Percentiles rank a stretch among this genome's conserved stretches.
These are phyloP conservation scores for Fusarium sp. DNA, from an alignment of 2,329 filamentous ascomycete species.

Conservation along the genomic window DNA sequence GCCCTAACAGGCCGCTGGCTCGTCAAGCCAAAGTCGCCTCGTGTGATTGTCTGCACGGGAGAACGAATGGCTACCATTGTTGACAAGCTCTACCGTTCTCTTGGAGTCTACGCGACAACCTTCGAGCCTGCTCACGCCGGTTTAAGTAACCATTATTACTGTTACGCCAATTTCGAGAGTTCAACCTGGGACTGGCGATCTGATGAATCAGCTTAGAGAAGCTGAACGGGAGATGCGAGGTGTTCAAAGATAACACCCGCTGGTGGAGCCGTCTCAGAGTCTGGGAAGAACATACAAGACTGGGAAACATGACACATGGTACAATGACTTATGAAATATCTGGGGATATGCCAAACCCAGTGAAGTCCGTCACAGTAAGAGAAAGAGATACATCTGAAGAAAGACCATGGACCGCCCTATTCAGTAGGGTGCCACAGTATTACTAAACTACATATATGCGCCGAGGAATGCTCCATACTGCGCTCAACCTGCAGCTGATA, in stretches of 20 bases:
- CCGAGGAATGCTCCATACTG: conserved; percentile 32
- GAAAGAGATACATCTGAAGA: not conserved
- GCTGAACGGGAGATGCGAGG: not conserved
- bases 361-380: not conserved
- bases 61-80: conserved; percentile 77
- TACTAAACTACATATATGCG: conserved; percentile 29
- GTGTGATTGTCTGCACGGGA: conserved; percentile 77
- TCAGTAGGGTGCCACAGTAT: not conserved
- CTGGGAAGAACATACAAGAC: not conserved
- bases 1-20: conserved; percentile 82
- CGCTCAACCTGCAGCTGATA: conserved; percentile 5
- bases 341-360: not conserved
- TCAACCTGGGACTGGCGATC: conserved; percentile 56
- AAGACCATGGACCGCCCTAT: conserved; percentile 1
- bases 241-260: not conserved
- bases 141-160: conserved; percentile 82
- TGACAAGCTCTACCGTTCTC: conserved; percentile 70
- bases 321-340: not conserved
- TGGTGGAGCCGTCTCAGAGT: not conserved
- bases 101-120: conserved; percentile 70
- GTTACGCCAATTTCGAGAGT: conserved; percentile 81
- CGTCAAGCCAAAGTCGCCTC: conserved; percentile 54
- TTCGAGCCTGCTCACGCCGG: conserved; percentile 77
- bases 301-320: not conserved
- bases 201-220: conserved; percentile 18